Conservation (phyloP, 306 rosid species). For the Alnus glutinosa region DNA sequence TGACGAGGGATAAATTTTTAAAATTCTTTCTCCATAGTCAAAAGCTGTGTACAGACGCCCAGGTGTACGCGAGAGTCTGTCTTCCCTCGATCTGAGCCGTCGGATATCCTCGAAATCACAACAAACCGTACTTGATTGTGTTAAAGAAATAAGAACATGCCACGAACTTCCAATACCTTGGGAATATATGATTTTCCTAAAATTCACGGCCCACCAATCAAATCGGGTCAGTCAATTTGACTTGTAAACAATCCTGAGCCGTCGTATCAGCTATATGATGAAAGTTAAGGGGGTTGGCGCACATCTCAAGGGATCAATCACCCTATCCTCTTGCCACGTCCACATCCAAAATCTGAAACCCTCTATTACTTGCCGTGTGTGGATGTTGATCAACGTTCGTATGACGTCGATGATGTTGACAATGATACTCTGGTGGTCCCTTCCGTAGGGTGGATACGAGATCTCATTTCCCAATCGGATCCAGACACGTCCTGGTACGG, state of each 20-base stretch:
- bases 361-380: conserved; percentile 43
- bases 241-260: neutral
- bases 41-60: conserved; percentile 6
- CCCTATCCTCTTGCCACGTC: conserved; percentile 31
- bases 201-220: conserved; percentile 14
- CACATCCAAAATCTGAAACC: neutral
- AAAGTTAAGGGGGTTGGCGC: neutral
- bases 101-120: conserved; percentile 10
- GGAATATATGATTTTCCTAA: neutral
- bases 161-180: neutral
- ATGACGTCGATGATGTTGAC: conserved; percentile 60
- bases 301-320: conserved; percentile 21
- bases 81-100: conserved; percentile 1
- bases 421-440: conserved; percentile 55
- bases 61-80: neutral
- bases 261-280: neutral
- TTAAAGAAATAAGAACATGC: neutral
- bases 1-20: too few relatives aligned
- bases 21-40: neutral
- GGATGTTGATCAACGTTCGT: conserved; percentile 31
- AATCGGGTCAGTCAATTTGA: conserved; percentile 12
- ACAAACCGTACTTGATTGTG: neutral
- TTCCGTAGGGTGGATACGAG: conserved; percentile 32
- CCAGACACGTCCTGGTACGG: conserved; percentile 19
- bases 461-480: conserved; percentile 19